phyloP scores from a whole-genome alignment of 495 filamentous ascomycete genomes.

The Poronia punctata region DNA sequence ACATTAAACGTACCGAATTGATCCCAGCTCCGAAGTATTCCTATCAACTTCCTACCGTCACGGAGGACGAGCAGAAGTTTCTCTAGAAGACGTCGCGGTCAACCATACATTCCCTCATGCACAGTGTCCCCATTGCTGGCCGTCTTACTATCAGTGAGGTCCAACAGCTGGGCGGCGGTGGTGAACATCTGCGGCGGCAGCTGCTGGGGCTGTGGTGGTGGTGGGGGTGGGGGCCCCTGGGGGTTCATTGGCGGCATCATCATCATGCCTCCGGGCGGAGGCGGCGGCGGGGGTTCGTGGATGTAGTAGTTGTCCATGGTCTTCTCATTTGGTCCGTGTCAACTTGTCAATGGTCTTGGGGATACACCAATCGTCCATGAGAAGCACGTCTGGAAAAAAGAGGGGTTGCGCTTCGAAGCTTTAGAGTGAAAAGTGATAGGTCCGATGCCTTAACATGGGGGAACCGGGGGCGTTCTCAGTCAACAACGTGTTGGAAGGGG shows the following conservation, averaged over 20 bases:
- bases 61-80: conserved; percentile 85
- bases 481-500: neutral
- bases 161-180: conserved; percentile 87
- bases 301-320: conserved; percentile 45
- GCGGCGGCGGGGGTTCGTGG: conserved; percentile 33
- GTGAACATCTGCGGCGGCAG: conserved; percentile 93
- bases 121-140: conserved; percentile 3
- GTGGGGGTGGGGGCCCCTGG: conserved; percentile 18
- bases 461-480: no score
- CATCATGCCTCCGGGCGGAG: conserved; percentile 14
- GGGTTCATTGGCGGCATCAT: conserved; percentile 19
- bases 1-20: conserved; percentile 72
- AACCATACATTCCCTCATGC: conserved; percentile 9
- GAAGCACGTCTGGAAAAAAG: no score
- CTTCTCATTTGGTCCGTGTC: conserved; percentile 19
- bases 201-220: conserved; percentile 45
- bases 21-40: conserved; percentile 92
- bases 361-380: conserved; percentile 4
- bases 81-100: conserved; percentile 50
- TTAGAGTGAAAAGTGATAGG: no score
- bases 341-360: neutral
- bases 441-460: no score
- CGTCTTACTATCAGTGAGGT: conserved; percentile 89
- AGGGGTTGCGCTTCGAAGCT: no score
- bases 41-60: conserved; percentile 88